Evolutionary conservation across 2,329 filamentous ascomycete species (phyloP), one percentile per base, ranked within the genome.

Genomic region (Pseudocercospora crystallina): DNA sequence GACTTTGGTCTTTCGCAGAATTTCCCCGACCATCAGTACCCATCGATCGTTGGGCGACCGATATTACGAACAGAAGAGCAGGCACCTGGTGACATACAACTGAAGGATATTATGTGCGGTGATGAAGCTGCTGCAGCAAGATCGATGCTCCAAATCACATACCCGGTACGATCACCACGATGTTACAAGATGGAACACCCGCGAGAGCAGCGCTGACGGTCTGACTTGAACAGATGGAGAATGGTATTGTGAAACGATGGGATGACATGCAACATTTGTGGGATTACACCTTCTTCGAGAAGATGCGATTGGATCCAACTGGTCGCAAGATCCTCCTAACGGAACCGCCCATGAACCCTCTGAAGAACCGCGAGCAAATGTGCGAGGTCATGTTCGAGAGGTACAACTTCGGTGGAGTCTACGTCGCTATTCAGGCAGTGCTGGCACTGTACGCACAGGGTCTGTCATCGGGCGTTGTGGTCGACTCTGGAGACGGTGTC

Each of bases 51-150:
- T 72, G 94, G 94, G 70, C 89, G 94, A 64, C 94, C 94, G 44
- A 99, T 99, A 74, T 83, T 99, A 68, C 90, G 94, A 75, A 91
- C 91, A 57, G 94, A 99, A 79, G 94, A 99, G 75, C 77, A 85
- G 82, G 73, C 87, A 83, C 20, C 58, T 20, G 76, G 80, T 56
- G 82, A 85, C 65, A 80, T 86, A 58, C 77, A 85, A 62, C 83
- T 91, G 74, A 97, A 96, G 81, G 94, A 99, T 77, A 96, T 99
- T 71, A 99, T 99, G 94, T 97, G 92, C 76, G 94, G 94, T 71
- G 94, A 99, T 76, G 92, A 99, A 76, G 94, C 94, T 43, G 91
- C 94, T 12, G 90, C 90, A 47, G 92, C 94, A 61, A 85, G 94
- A 67, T 96, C 89, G 57, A 96, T 96, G 90, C 84, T 99, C 55